Base-by-base conservation (phyloP, 176 grass and related monocot species). In the Hsuehochloa calcarea region DNA sequence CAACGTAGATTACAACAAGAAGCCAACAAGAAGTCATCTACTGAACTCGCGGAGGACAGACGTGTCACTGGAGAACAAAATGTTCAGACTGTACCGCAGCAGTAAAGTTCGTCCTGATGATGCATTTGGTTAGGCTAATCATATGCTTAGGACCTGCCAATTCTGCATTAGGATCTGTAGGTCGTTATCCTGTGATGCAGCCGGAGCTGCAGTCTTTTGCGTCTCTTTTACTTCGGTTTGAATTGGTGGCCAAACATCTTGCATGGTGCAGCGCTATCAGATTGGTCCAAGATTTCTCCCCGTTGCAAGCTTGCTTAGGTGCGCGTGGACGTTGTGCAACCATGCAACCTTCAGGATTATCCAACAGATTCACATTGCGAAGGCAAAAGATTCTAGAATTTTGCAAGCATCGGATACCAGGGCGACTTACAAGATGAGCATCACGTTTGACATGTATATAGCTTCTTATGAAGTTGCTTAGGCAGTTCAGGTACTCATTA, bases 191-290 rank as follows among this genome's bases (percentile, higher is more conserved):
- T 68, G 41, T 13, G 43, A 52, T 62, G 23, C 15, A 62, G 70
- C 16, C 34, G n/a, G 59, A 44, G 27, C 68, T 58, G 64, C 72
- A 52, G 70, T 77, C 84, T 72, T 84, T 61, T 40, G 69, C 10
- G 63, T 1, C 61, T 83, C 83, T 22, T 77, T 86, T 86, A 80
- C 68, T 68, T 92, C 62, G 35, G 86, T n/a, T 80, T 87, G 84
- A 89, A 92, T 89, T 86, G 90, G 87, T 92, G 83, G 37, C 87
- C 90, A 86, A 87, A 82, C 90, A 86, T 67, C 55, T 47, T 79
- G 66, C 79, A 66, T n/a, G 38, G 65, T 59, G 73, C 88, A 66
- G 26, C 81, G 64, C 78, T 75, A 55, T 70, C 49, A 15, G 45
- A 73, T 73, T 72, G 26, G 83, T 72, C 78, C 14, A 29, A 82